Conservation (phyloP, 257 asterid species). For the Penstemon davidsonii region DNA sequence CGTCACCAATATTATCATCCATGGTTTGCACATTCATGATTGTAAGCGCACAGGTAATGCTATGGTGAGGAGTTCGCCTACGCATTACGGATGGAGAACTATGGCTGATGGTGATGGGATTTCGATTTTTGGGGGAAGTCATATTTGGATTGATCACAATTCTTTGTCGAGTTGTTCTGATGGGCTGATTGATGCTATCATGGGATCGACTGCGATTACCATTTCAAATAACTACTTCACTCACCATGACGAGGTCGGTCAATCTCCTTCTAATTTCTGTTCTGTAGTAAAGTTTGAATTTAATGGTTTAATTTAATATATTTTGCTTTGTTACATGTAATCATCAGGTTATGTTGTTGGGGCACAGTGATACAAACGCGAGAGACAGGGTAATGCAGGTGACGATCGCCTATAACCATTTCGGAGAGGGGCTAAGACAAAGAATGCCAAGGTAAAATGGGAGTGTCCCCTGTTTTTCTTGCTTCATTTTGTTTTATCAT, state of each 20-base stretch:
- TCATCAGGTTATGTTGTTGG: conserved; percentile 46
- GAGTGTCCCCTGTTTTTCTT: neutral
- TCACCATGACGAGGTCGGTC: conserved; percentile 52
- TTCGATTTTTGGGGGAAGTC: conserved; percentile 41
- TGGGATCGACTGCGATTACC: conserved; percentile 57
- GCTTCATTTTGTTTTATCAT: no score
- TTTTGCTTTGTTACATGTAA: neutral
- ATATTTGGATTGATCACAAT: conserved; percentile 52
- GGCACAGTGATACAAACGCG: conserved; percentile 43
- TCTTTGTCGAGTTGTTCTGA: conserved; percentile 49
- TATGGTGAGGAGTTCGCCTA: conserved; percentile 48
- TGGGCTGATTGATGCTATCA: conserved; percentile 48
- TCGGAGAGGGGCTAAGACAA: conserved; percentile 47
- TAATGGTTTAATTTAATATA: neutral
- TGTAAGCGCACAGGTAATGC: conserved; percentile 52
- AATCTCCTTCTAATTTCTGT: neutral
- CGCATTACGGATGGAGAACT: conserved; percentile 40
- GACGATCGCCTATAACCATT: conserved; percentile 53
- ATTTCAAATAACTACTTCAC: conserved; percentile 52
- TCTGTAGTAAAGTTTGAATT: neutral
- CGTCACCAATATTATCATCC: conserved; percentile 48
- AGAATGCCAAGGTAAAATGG: conserved; percentile 53
- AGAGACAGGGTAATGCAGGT: conserved; percentile 52
- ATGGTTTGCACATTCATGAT: conserved; percentile 50
- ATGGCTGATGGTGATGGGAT: conserved; percentile 55